These are phyloP conservation scores for Aspergillus cejpii DNA, from an alignment of 2,329 filamentous ascomycete genomes.

Conservation along the genomic window DNA sequence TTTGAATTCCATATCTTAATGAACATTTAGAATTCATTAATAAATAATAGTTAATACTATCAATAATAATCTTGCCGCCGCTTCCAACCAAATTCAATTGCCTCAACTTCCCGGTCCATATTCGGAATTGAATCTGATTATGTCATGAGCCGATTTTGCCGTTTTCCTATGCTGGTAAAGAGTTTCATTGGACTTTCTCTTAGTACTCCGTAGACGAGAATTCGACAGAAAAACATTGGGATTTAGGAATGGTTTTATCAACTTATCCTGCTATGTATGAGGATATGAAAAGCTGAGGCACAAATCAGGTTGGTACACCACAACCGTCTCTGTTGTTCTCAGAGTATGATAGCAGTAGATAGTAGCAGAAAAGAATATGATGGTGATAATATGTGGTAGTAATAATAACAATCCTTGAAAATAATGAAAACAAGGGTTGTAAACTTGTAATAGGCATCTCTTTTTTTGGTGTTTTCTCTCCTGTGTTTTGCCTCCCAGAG, in stretches of 20 bases:
- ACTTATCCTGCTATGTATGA: conserved; percentile 9
- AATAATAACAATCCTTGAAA: conserved; percentile 1
- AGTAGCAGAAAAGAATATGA: too few species aligned
- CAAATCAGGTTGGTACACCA: conserved; percentile 18
- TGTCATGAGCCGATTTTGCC: conserved; percentile 15
- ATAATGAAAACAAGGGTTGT: too few species aligned
- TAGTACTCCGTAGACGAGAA: neutral
- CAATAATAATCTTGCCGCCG: conserved; percentile 21
- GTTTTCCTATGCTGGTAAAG: conserved; percentile 10
- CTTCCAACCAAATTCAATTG: conserved; percentile 19
- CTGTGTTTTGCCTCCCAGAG: conserved; percentile 19
- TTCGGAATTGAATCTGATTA: conserved; percentile 19
- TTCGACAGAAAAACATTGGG: too few species aligned
- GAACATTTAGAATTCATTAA: neutral
- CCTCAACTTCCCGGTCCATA: conserved; percentile 14
- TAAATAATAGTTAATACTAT: neutral
- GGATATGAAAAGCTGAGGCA: conserved; percentile 16
- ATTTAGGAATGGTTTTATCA: too few species aligned
- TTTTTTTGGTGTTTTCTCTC: conserved; percentile 6
- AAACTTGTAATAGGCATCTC: too few species aligned
- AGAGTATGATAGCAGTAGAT: too few species aligned
- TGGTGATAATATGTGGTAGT: conserved; percentile 3
- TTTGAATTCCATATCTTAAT: neutral
- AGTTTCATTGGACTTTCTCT: conserved; percentile 9
- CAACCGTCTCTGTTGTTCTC: conserved; percentile 13